Conservation (phyloP, 2,329 filamentous ascomycete genomes). For the Xylariaceae sp. region DNA sequence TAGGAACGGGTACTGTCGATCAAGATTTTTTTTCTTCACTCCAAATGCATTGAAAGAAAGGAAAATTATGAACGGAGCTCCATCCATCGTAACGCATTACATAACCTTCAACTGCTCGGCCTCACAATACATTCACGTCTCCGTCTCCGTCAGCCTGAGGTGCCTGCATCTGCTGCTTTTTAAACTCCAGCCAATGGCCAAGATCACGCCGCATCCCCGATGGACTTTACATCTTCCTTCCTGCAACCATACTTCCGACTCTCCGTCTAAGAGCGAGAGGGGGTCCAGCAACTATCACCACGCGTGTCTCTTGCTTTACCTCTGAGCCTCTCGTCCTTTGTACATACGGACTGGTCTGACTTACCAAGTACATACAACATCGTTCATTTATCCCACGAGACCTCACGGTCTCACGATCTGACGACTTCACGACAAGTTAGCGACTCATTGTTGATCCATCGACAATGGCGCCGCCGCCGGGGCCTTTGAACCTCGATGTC, state of each 20-base stretch:
- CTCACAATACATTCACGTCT: not conserved
- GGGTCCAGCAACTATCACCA: not conserved
- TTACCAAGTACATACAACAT: not conserved
- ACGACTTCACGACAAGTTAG: no score
- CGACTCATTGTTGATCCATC: not conserved
- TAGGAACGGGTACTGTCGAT: not conserved
- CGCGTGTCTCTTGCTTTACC: not conserved
- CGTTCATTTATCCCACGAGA: not conserved
- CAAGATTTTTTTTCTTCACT: not conserved
- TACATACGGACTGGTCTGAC: not conserved
- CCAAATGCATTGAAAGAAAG: not conserved
- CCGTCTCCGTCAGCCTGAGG: not conserved
- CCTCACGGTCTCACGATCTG: not conserved
- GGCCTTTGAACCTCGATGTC: constrained; percentile 68
- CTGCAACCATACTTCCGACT: not conserved
- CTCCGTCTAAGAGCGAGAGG: not conserved
- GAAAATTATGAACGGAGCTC: not conserved
- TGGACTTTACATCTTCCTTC: not conserved
- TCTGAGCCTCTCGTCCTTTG: not conserved
- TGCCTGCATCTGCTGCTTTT: not conserved
- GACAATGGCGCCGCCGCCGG: constrained; percentile 50
- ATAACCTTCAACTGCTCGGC: not conserved
- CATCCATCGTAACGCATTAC: not conserved
- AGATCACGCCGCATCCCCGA: not conserved
- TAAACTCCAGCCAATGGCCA: not conserved